A percentile compares a stretch with the other conserved stretches of the same genome.
phyloP scores from a whole-genome alignment of 1,284 basidiomycete species.

The Puccinia coronata region DNA sequence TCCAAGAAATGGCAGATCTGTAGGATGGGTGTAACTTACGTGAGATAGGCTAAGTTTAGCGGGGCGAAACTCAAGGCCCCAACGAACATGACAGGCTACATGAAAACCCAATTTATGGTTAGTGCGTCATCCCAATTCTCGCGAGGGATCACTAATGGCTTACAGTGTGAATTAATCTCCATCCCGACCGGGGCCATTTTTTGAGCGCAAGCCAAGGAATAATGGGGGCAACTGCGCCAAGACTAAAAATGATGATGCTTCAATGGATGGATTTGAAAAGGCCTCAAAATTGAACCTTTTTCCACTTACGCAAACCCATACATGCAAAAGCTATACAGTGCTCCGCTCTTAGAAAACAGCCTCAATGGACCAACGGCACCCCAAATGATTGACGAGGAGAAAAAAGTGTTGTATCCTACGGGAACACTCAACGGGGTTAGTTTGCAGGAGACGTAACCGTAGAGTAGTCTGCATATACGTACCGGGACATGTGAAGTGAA shows the following conservation, averaged over 20 bases:
- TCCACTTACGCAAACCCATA: constrained; percentile 40
- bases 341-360: constrained; percentile 26
- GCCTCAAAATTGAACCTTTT: neutral
- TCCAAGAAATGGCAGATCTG: neutral
- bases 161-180: constrained; percentile 48
- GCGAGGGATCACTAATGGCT: neutral
- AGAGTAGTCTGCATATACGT: neutral
- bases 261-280: neutral
- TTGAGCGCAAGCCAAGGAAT: constrained; percentile 44
- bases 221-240: constrained; percentile 40
- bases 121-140: neutral
- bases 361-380: constrained; percentile 37
- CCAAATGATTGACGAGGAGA: constrained; percentile 47
- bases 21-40: constrained; percentile 7
- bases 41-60: constrained; percentile 35
- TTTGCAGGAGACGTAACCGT: neutral
- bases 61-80: constrained; percentile 37
- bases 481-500: constrained; percentile 45
- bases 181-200: constrained; percentile 43
- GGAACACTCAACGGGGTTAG: neutral
- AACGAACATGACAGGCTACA: constrained; percentile 41
- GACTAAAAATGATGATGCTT: neutral
- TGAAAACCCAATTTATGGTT: neutral
- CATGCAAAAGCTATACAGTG: constrained; percentile 35
- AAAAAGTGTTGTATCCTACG: constrained; percentile 27